phyloP scores from a whole-genome alignment of 805 yeast genomes.

The Teunomyces stri region DNA sequence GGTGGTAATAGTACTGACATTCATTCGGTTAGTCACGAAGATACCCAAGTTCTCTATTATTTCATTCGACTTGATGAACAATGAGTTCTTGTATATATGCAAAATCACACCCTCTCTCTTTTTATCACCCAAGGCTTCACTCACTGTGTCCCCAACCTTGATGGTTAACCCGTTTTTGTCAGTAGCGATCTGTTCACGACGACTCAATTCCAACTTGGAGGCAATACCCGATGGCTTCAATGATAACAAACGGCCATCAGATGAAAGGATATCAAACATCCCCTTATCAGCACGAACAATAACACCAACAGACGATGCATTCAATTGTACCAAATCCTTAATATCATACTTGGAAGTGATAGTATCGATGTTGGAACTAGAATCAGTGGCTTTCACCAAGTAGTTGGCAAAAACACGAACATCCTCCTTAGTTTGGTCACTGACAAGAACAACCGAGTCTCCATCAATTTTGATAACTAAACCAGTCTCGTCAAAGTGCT shows the following conservation, averaged over 20 bases:
- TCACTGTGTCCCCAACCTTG: conserved; percentile 89
- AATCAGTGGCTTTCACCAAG: conserved; percentile 86
- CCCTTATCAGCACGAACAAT: conserved; percentile 89
- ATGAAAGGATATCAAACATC: conserved; percentile 71
- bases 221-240: conserved; percentile 82
- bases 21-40: conserved; percentile 72
- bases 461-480: conserved; percentile 78
- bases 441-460: conserved; percentile 84
- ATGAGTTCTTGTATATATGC: conserved; percentile 76
- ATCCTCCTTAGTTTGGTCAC: conserved; percentile 86
- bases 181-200: conserved; percentile 77
- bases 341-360: conserved; percentile 77
- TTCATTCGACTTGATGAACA: conserved; percentile 79
- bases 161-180: conserved; percentile 84
- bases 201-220: conserved; percentile 62
- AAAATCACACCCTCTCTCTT: conserved; percentile 84
- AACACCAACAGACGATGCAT: conserved; percentile 84
- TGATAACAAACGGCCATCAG: conserved; percentile 73
- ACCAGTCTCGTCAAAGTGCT: conserved; percentile 91
- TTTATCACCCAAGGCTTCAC: conserved; percentile 62
- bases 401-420: conserved; percentile 91
- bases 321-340: conserved; percentile 86
- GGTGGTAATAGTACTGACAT: conserved; percentile 80
- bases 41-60: conserved; percentile 87
- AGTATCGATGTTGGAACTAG: conserved; percentile 54